phyloP scores from a whole-genome alignment of 768 basidiomycete species.

The Leccinellum albellum region DNA sequence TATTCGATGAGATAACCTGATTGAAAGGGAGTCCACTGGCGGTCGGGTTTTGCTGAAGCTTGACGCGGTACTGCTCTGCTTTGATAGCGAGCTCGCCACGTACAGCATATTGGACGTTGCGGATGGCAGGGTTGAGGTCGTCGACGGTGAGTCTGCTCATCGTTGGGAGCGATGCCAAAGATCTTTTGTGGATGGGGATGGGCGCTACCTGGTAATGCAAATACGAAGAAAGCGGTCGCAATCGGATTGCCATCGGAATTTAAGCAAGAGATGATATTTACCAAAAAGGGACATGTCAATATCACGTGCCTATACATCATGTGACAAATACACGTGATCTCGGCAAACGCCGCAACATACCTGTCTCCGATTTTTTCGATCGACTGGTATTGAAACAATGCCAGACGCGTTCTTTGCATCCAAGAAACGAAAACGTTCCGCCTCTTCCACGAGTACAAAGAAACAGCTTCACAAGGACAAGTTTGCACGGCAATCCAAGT shows the following conservation, averaged over 20 bases:
- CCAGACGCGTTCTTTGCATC: constrained; percentile 80
- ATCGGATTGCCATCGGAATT: constrained; percentile 11
- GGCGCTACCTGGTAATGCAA: background rate
- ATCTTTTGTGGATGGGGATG: constrained; percentile 2
- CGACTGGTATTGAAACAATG: constrained; percentile 34
- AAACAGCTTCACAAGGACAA: constrained; percentile 18
- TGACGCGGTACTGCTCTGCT: constrained; percentile 76
- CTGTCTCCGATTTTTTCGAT: constrained; percentile 20
- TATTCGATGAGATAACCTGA: constrained; percentile 90
- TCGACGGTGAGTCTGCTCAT: constrained; percentile 64
- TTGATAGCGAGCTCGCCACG: constrained; percentile 96
- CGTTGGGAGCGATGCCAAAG: constrained; percentile 5
- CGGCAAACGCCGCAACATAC: constrained; percentile 12
- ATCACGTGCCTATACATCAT: background rate
- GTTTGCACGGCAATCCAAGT: constrained; percentile 16
- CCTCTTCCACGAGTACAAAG: constrained; percentile 28
- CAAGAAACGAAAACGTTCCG: constrained; percentile 59
- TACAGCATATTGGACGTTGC: constrained; percentile 93
- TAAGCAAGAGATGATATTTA: background rate
- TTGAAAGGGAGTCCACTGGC: constrained; percentile 72
- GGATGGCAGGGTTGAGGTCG: constrained; percentile 78
- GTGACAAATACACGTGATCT: constrained; percentile 7
- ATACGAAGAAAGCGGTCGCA: constrained; percentile 2
- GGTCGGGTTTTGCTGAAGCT: constrained; percentile 49
- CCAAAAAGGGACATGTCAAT: background rate